Conservation (phyloP, 2,329 filamentous ascomycete genomes). For the Ustilaginoidea virens region DNA sequence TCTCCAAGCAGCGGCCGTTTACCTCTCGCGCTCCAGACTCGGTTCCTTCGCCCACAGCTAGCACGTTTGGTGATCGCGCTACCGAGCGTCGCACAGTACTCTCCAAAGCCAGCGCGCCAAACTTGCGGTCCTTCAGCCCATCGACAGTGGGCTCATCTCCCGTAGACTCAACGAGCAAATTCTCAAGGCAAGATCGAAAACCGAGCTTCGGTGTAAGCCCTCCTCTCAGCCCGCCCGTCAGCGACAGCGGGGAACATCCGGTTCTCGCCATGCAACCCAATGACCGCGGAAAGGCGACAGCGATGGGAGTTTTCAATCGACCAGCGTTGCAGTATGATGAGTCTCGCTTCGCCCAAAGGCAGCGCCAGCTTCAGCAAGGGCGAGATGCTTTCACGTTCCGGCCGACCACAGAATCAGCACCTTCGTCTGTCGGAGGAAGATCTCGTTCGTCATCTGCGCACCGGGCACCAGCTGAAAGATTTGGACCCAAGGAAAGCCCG, state of each 20-base stretch:
- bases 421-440: slow-evolving; percentile 22
- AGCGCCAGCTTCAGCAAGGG: slow-evolving; percentile 65
- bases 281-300: slow-evolving; percentile 70
- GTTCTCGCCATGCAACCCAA: slow-evolving; percentile 54
- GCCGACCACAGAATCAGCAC: slow-evolving; percentile 28
- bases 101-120: slow-evolving; percentile 50
- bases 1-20: slow-evolving; percentile 46
- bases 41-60: slow-evolving; percentile 28
- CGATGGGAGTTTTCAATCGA: slow-evolving; percentile 48
- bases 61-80: slow-evolving; percentile 29
- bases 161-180: slow-evolving; percentile 21
- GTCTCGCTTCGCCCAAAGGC: slow-evolving; percentile 66
- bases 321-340: slow-evolving; percentile 69
- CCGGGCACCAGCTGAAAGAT: slow-evolving; percentile 18
- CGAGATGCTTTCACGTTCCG: slow-evolving; percentile 43
- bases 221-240: slow-evolving; percentile 41
- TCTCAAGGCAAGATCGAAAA: slow-evolving; percentile 19
- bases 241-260: slow-evolving; percentile 53
- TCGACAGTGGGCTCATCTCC: slow-evolving; percentile 23
- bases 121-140: slow-evolving; percentile 44
- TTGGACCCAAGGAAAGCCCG: slow-evolving; percentile 11
- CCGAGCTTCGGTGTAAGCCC: slow-evolving; percentile 18
- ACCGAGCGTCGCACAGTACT: slow-evolving; percentile 29
- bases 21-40: slow-evolving; percentile 35
- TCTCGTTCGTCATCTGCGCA: slow-evolving; percentile 32